Evolutionary conservation across 371 early-diverging fungal genomes (phyloP).

Genomic region (Mortierella sp.): DNA sequence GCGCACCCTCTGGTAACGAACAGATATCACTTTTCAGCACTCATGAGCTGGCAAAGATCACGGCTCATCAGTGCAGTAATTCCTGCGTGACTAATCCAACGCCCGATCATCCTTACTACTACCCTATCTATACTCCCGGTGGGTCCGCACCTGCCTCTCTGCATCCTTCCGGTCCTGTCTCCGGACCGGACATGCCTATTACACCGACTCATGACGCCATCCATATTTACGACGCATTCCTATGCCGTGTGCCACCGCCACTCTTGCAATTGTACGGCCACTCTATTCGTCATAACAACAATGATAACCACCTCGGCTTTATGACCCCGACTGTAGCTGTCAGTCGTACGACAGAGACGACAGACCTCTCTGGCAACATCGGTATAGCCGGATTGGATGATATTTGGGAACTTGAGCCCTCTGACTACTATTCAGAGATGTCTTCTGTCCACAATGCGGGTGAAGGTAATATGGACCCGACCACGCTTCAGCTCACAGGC

Average conservation of each 20-base stretch:
- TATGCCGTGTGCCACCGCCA: not conserved
- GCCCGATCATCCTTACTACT: not conserved
- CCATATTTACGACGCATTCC: not conserved
- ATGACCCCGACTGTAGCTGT: constrained; percentile 7
- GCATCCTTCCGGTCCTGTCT: too few relatives aligned
- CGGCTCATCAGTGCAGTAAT: not conserved
- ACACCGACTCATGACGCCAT: not conserved
- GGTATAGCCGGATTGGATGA: constrained; percentile 26
- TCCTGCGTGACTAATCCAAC: constrained; percentile 8
- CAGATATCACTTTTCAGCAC: not conserved
- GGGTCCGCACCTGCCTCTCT: not conserved
- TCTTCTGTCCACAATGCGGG: constrained; percentile 12
- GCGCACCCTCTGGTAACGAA: constrained; percentile 38
- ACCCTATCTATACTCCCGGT: not conserved
- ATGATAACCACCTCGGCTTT: not conserved
- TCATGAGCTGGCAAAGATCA: not conserved
- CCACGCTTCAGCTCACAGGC: constrained; percentile 10
- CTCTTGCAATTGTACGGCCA: not conserved
- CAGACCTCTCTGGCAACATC: constrained; percentile 21
- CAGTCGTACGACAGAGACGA: constrained; percentile 18
- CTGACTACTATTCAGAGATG: constrained; percentile 22
- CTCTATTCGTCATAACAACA: not conserved
- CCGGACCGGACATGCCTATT: too few relatives aligned
- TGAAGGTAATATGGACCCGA: constrained; percentile 27
- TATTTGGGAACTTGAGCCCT: constrained; percentile 22